Evolutionary conservation across 2,329 filamentous ascomycete species (phyloP).

Genomic region (Colletotrichum sp.): DNA sequence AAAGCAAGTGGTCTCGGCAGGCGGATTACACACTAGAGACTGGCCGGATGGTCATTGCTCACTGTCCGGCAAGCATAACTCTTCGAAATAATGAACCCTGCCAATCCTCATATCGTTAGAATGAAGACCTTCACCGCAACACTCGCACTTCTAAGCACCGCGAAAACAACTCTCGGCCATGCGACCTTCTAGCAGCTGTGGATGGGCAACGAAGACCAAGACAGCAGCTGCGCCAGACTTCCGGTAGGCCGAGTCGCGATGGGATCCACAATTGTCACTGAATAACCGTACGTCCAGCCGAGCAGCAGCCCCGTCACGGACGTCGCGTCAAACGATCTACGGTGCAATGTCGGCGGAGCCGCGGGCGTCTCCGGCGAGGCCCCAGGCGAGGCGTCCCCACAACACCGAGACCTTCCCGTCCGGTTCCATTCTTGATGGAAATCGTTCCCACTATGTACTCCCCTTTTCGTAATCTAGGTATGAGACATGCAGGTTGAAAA

Average conservation of each 20-base stretch:
- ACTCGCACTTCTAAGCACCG: neutral
- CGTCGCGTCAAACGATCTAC: slow-evolving; percentile 44
- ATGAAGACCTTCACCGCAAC: neutral
- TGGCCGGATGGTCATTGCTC: accelerated
- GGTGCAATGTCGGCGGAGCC: slow-evolving; percentile 44
- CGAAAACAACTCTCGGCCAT: slow-evolving; percentile 35
- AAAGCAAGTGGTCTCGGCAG: neutral
- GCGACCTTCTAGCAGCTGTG: slow-evolving; percentile 56
- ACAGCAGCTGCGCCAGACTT: slow-evolving; percentile 3
- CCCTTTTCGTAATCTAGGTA: neutral
- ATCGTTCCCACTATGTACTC: neutral
- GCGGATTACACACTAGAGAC: neutral
- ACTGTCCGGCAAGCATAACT: neutral
- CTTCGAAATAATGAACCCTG: neutral
- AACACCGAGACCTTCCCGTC: neutral
- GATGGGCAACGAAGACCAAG: slow-evolving; percentile 36
- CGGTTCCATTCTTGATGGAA: neutral
- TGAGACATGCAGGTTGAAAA: neutral
- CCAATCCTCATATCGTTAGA: neutral
- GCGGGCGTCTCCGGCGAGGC: slow-evolving; percentile 30
- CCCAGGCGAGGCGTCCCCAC: neutral
- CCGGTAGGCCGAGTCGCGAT: neutral
- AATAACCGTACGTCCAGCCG: neutral
- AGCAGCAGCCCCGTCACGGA: slow-evolving; percentile 46
- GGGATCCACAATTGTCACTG: neutral